Base-by-base conservation (phyloP, 2,329 filamentous ascomycete genomes). In the Hypoxylon sp. region DNA sequence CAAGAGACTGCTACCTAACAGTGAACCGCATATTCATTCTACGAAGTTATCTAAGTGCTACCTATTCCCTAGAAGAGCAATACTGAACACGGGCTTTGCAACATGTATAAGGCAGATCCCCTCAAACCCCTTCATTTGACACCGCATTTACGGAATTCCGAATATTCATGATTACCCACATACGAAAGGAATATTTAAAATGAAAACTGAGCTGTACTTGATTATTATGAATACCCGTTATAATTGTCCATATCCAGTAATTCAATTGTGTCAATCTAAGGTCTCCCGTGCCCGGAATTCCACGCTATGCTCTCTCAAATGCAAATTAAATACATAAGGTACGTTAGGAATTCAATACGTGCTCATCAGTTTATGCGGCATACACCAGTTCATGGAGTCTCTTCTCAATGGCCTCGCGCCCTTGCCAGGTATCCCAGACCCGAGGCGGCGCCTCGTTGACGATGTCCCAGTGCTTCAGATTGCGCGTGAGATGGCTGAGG, bases 371-470 rank as follows among this genome's bases (percentile, higher is more conserved):
- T 30, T 62, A 62, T 44, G 54, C 57, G 20, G 54, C 73, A 56
- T 75, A 70, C 26, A 95, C 86, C 67, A 97, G 76, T 75, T 93
- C 83, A 67, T 81, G 85, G 72, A 98, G 79, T 71, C 93, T 87
- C 82, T 91, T 91, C 81, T 97, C 94, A 78, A 98, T 89, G 48
- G 88, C 79, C 53, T 87, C 79, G 57, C 92, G 84, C 0, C 95
- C 95, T 49, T 93, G 86, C 1, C 84, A 77, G 2, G 90, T 93
- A 71, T 81, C 81, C 96, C 96, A 99, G 0, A 98, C 90, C 76
- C 94, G 87, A 77, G 97, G 93, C 4, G 93, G 92, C 2, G 94
- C 93, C 67, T 90, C 87, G 61, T 91, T 87, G 9, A 97, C 93
- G 54, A 97, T 87, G 77, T 97, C 93, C 94, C 95, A 99, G 38